Evolutionary conservation across 345 rosid genomes (phyloP).

Genomic region (Lepidium africanum): DNA sequence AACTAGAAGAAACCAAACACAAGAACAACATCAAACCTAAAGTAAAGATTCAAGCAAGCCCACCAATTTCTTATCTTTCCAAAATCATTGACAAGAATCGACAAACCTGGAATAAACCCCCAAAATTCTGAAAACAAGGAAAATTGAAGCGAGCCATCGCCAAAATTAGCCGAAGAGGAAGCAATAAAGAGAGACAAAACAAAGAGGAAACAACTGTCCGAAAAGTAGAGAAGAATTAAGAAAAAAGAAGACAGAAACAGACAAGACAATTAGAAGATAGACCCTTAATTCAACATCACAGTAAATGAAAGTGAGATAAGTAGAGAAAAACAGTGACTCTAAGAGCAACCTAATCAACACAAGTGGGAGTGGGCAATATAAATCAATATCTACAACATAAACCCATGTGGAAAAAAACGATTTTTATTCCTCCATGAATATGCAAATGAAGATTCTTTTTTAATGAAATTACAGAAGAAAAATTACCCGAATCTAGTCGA

Average conservation of each 20-base stretch:
- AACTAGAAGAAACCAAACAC: slow-evolving; percentile 2
- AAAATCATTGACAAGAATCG: slow-evolving; percentile 12
- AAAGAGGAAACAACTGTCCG: neutral
- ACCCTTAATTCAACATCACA: slow-evolving; percentile 6
- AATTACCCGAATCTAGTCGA: neutral
- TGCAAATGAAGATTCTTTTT: neutral
- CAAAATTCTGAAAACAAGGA: slow-evolving; percentile 23
- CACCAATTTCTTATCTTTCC: neutral
- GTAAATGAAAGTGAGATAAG: neutral
- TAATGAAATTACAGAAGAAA: neutral
- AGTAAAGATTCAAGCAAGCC: neutral
- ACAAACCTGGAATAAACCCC: slow-evolving; percentile 27
- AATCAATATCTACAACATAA: neutral
- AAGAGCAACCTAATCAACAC: slow-evolving; percentile 5
- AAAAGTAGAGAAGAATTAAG: neutral
- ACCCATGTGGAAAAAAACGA: slow-evolving; percentile 6
- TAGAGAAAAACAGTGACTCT: slow-evolving; percentile 13
- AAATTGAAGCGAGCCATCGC: slow-evolving; percentile 8
- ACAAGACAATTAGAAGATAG: slow-evolving; percentile 1
- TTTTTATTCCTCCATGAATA: slow-evolving; percentile 4
- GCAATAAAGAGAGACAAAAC: neutral
- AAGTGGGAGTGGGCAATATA: slow-evolving; percentile 3
- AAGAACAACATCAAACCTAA: neutral
- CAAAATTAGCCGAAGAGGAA: slow-evolving; percentile 6
- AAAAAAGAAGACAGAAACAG: slow-evolving; percentile 3